Base-by-base conservation (phyloP, 768 basidiomycete genomes). In the Amanita pallidorosea region DNA sequence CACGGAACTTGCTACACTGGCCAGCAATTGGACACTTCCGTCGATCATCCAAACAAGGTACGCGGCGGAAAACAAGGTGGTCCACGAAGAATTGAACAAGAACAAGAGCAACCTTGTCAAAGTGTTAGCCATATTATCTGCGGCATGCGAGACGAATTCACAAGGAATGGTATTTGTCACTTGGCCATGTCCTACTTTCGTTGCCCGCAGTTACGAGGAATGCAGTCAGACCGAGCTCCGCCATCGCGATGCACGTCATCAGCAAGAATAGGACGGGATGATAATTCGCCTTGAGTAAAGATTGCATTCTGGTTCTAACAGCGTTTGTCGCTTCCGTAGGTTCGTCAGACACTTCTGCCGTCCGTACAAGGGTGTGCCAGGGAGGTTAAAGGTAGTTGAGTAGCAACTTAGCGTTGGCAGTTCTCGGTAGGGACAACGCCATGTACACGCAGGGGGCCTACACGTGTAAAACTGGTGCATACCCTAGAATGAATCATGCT, bases 1-100 rank as follows among this genome's bases (percentile, higher is more conserved):
- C 17, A 87, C 74, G 15, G 87, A 89, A 55, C 84, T 85, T 20
- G 87, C 84, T 38, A 89, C 70, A 61, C 78, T 82, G n/a, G 85
- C 86, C 18, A 89, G 71, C 38, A 85, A 63, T 61, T 83, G 81
- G 42, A 76, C 73, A 4, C 75, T 76, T 44, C 82, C 81, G 48
- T 80, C 79, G 35, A 83, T 65, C 40, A 83, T 76, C 80, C 83
- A 88, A 29, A 87, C 57, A 55, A 87, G 68, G 59, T 88, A 90
- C 31, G 80, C 77, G 11, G 75, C 69, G 12, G 80, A 74, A 61
- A 87, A 88, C 38, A 86, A 56, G 1, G 76, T 70, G n/a, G 87
- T 88, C 87, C 88, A 89, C 35, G 76, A 73, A 18, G 83, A 72
- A 56, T 79, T 77, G 63, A 85, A 83, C 53, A 79, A 67, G 53